Evolutionary conservation across 2,329 filamentous ascomycete species (phyloP).

Genomic region (Xylariaceae sp.): DNA sequence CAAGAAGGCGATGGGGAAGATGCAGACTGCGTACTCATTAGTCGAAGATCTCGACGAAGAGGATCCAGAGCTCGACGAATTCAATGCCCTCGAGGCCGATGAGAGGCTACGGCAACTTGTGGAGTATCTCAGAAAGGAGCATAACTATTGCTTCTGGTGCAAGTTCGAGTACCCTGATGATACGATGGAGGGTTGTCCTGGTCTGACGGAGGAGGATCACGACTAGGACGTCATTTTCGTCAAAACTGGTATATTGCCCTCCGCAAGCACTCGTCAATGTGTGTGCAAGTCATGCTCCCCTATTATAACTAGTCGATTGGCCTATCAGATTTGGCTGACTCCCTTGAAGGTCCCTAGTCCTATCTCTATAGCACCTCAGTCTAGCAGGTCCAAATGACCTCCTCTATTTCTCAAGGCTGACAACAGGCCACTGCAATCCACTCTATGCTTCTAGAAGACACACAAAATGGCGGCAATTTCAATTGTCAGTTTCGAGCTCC

Average conservation of each 20-base stretch:
- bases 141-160: constrained; percentile 95
- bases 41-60: constrained; percentile 78
- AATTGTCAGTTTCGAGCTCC: background rate
- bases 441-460: background rate
- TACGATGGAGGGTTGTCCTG: constrained; percentile 87
- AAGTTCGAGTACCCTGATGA: constrained; percentile 80
- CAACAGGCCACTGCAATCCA: background rate
- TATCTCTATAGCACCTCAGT: background rate
- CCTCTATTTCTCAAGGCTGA: background rate
- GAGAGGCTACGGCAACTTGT: constrained; percentile 74
- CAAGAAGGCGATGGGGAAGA: constrained; percentile 68
- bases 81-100: constrained; percentile 70
- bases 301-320: background rate
- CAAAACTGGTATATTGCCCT: background rate
- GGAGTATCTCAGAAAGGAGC: constrained; percentile 70
- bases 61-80: constrained; percentile 80
- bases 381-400: background rate
- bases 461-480: background rate
- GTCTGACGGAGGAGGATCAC: constrained; percentile 83
- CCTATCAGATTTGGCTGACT: background rate
- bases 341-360: background rate
- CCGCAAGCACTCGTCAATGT: too few species aligned
- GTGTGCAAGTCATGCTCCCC: too few species aligned
- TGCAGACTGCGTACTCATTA: constrained; percentile 60
- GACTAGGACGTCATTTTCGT: constrained; percentile 48